Evolutionary conservation across 441 rosid species (phyloP).

Genomic region (Viola pubescens): DNA sequence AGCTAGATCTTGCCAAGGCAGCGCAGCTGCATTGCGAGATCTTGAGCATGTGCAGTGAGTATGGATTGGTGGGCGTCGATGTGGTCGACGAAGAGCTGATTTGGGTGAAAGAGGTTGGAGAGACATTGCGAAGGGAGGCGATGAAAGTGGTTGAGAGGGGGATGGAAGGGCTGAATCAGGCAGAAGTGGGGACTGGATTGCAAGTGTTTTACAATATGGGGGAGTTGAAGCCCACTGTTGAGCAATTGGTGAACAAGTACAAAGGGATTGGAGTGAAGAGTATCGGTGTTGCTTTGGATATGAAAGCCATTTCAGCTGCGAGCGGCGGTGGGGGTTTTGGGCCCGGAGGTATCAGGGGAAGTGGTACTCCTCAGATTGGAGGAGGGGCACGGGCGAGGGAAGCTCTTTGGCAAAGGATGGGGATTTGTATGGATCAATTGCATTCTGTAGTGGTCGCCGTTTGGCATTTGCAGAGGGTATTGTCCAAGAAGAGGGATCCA

Average conservation of each 20-base stretch:
- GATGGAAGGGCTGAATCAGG: slow-evolving; percentile 92
- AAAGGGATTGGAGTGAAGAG: slow-evolving; percentile 75
- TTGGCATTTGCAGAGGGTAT: slow-evolving; percentile 96
- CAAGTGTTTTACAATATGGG: slow-evolving; percentile 95
- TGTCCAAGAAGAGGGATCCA: slow-evolving; percentile 95
- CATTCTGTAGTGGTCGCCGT: slow-evolving; percentile 68
- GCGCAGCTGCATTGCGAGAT: slow-evolving; percentile 87
- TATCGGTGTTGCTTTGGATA: slow-evolving; percentile 66
- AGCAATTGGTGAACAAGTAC: slow-evolving; percentile 67
- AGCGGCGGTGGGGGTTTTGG: slow-evolving; percentile 46
- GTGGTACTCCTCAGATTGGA: slow-evolving; percentile 89
- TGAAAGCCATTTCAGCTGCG: slow-evolving; percentile 63
- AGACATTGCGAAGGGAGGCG: slow-evolving; percentile 54
- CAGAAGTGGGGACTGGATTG: slow-evolving; percentile 93
- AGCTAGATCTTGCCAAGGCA: slow-evolving; percentile 81
- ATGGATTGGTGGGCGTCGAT: slow-evolving; percentile 63
- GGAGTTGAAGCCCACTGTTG: slow-evolving; percentile 68
- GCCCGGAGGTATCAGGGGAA: slow-evolving; percentile 87
- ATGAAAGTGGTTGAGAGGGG: slow-evolving; percentile 84
- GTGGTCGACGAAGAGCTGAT: slow-evolving; percentile 67
- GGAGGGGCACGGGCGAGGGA: slow-evolving; percentile 89
- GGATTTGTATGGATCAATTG: slow-evolving; percentile 77
- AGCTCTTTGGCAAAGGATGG: slow-evolving; percentile 88
- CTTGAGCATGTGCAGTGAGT: slow-evolving; percentile 62
- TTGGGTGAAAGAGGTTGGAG: slow-evolving; percentile 59